These are phyloP conservation scores for Boletellus emodensis DNA, from an alignment of 768 basidiomycete genomes.

Conservation along the genomic window DNA sequence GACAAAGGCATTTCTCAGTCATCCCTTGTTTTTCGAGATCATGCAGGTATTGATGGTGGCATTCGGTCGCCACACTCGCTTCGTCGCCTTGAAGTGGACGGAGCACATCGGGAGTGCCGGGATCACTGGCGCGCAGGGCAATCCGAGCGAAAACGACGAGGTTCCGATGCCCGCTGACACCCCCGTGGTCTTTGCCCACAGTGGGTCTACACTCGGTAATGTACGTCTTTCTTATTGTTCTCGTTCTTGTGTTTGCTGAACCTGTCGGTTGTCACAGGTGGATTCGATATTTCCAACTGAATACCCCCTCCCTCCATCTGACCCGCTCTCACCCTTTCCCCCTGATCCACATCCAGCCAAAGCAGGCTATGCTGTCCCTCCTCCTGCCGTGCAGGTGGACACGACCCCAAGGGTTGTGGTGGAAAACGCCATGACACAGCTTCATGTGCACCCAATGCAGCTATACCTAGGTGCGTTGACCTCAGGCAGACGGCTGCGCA, in stretches of 20 bases:
- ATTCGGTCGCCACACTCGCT: background rate
- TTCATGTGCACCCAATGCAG: conserved; percentile 45
- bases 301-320: background rate
- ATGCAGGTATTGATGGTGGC: conserved; percentile 11
- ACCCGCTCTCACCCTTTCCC: conserved; percentile 1
- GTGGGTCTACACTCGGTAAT: conserved; percentile 29
- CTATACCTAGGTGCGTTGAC: conserved; percentile 41
- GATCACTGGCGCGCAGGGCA: background rate
- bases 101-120: conserved; percentile 8
- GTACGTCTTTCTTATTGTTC: conserved; percentile 4
- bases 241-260: too few species aligned
- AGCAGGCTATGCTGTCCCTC: background rate
- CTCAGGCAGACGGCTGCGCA: conserved; percentile 27
- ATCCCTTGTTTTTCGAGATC: conserved; percentile 49
- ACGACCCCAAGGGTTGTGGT: background rate
- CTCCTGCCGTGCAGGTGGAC: background rate
- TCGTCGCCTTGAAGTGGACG: conserved; percentile 22
- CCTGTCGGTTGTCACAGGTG: background rate
- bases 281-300: background rate
- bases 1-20: conserved; percentile 29
- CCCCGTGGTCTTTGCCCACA: conserved; percentile 7
- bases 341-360: background rate
- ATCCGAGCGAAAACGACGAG: background rate
- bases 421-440: conserved; percentile 7
- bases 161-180: background rate